Base-by-base conservation (phyloP, 1,284 basidiomycete genomes). In the Moniliophthora roreri region DNA sequence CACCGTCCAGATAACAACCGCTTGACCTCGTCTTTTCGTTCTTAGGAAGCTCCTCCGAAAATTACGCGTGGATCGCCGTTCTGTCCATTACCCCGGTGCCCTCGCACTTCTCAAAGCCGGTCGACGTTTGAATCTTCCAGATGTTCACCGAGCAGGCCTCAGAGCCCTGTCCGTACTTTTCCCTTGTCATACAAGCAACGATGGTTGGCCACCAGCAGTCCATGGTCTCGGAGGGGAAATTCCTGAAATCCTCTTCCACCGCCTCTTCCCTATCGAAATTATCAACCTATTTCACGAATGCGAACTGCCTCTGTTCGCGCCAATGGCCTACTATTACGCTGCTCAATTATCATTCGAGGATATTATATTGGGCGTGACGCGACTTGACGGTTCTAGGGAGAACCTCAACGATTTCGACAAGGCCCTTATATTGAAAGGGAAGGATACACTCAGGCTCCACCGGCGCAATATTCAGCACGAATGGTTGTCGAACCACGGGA, bases 321-420 rank as follows among this genome's bases (percentile, higher is more conserved):
- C 62, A 13, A 58, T 62, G 57, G 62, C 60, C 16, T 62, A 60
- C 38, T 64, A 66, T 53, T 57, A 58, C 28, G 62, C 61, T 9
- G 55, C 63, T 11, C 63, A 64, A 46, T 53, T 64, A 4, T 39
- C 56, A 9, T 41, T 57, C 10, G 44, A 59, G 4, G 58, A 63
- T 48, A 60, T 67, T 20, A 16, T 60, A 10, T 41, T 50, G 26
- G 63, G 62, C 18, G 56, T 61, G 23, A 21, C 48, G 20, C 51
- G 51, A 23, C 51, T 36, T 5, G 58, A 62, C 40, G 56, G 57
- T 10, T 45, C 37, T 2, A 18, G 34, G 16, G 50, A 57, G 34
- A 42, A 28, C 6, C 45, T 61, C 9, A 23, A 39, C 20, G 4
- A 46, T 21, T 10, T 41, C 18, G 57, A 59, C 18, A 50, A 61